phyloP scores from a whole-genome alignment of 768 basidiomycete genomes.

The Tephrocybe sp. region DNA sequence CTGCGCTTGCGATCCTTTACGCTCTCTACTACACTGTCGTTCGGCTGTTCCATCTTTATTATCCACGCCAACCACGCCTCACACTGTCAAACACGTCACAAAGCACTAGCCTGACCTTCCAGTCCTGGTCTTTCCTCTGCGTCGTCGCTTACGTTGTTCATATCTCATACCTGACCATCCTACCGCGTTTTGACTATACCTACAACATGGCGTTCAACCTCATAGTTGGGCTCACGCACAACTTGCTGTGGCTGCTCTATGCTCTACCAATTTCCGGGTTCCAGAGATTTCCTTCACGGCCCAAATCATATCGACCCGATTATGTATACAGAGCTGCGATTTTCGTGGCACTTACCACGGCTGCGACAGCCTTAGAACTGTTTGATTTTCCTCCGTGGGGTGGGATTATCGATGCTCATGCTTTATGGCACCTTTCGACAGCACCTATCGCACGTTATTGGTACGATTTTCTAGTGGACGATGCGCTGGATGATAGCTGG shows the following conservation, averaged over 20 bases:
- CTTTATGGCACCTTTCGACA: constrained; percentile 90
- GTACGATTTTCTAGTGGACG: constrained; percentile 83
- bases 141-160: constrained; percentile 63
- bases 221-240: constrained; percentile 72
- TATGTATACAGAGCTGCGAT: constrained; percentile 54
- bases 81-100: constrained; percentile 21
- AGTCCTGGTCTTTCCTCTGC: constrained; percentile 52
- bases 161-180: constrained; percentile 72
- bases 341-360: constrained; percentile 70
- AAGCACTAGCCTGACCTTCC: constrained; percentile 18
- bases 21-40: constrained; percentile 78
- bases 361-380: constrained; percentile 78
- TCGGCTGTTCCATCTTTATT: constrained; percentile 77
- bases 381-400: constrained; percentile 86
- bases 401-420: constrained; percentile 85
- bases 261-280: constrained; percentile 54
- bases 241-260: constrained; percentile 79
- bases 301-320: constrained; percentile 58
- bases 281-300: constrained; percentile 52
- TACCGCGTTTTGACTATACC: constrained; percentile 85
- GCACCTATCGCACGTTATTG: constrained; percentile 74
- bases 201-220: constrained; percentile 93
- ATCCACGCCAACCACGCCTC: constrained; percentile 40
- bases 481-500: constrained; percentile 74
- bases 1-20: constrained; percentile 79